A percentile compares a stretch with the other conserved stretches of the same genome.
Conservation (phyloP, 2,329 filamentous ascomycete genomes). For the Calcarisporium arbuscula region DNA sequence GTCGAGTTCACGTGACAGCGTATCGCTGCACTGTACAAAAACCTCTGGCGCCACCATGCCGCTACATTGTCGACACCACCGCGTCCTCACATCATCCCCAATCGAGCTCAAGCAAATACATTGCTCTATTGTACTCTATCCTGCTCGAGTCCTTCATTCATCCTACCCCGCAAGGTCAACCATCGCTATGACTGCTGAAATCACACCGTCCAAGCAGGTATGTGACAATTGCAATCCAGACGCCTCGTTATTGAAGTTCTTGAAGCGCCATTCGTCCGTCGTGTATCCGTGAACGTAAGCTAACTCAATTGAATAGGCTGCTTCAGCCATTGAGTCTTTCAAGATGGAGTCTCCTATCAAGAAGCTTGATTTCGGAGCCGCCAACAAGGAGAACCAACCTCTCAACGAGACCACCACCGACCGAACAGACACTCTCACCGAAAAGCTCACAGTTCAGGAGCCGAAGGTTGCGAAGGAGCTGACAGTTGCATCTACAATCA, state of each 20-base stretch:
- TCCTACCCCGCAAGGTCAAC: slow-evolving; percentile 6
- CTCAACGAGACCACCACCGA: slow-evolving; percentile 44
- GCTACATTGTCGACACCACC: slow-evolving; percentile 19
- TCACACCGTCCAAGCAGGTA: slow-evolving; percentile 57
- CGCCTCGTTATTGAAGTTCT: no score
- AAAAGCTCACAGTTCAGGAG: slow-evolving; percentile 24
- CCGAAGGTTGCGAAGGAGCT: slow-evolving; percentile 25
- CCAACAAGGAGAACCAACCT: slow-evolving; percentile 76
- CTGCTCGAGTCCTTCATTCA: slow-evolving; percentile 6
- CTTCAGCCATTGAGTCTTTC: slow-evolving; percentile 77
- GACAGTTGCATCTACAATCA: slow-evolving; percentile 45
- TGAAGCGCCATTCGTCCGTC: no score
- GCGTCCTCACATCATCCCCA: slow-evolving; percentile 19
- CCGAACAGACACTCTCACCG: slow-evolving; percentile 47
- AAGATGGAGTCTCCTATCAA: slow-evolving; percentile 92
- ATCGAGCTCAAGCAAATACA: slow-evolving; percentile 14
- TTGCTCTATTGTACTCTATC: slow-evolving; percentile 10
- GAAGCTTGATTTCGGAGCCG: slow-evolving; percentile 72
- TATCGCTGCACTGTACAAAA: slow-evolving; percentile 31
- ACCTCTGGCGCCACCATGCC: slow-evolving; percentile 23
- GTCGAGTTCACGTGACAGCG: slow-evolving; percentile 31
- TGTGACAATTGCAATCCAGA: slow-evolving; percentile 14
- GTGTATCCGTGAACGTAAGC: no score
- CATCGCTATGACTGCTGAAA: slow-evolving; percentile 65
- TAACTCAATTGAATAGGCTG: slow-evolving; percentile 56